Evolutionary conservation across 768 basidiomycete genomes (phyloP), one percentile per base, ranked within the genome.

Genomic region (Russula dissimulans): DNA sequence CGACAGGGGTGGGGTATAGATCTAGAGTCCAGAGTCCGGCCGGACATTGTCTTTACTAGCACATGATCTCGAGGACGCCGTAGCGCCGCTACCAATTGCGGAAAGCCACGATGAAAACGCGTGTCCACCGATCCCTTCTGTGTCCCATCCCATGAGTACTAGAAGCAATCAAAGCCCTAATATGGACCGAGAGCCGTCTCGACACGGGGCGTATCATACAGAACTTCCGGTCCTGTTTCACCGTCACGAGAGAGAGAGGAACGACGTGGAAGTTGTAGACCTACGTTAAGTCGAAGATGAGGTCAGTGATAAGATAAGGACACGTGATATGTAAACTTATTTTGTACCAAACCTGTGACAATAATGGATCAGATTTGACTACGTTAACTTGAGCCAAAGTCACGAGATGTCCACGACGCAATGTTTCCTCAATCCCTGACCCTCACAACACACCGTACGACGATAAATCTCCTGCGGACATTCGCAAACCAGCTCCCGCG

Each of bases 401-500:
- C n/a, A n/a, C n/a, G 36, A 12, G 36, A 38, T 38, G 0, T 2
- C 41, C 41, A 5, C 41, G 14, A 14, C 15, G 12, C 3, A 9
- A 55, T 55, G 54, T 38, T 45, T 29, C 44, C 8, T 34, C 54
- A 34, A 15, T 15, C 34, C 32, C 15, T 47, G 7, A 15, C 29
- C 9, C 57, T 49, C 1, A 36, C 48, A 44, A 45, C 32, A 17
- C 26, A n/a, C 31, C 42, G 11, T 18, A 12, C 36, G 3, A 3
- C 22, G 3, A 8, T 31, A 45, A 39, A 36, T 6, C 17, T 26
- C 32, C 26, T 4, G 7, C 55, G 56, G n/a, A 43, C 49, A 2
- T 45, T 64, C 32, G 59, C 63, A 0, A 66, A 55, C 15, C 42
- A 50, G 12, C 59, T 66, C 14, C 65, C 65, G 2, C 63, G 63